Conservation (phyloP, 2,329 filamentous ascomycete species). For the Neonectria sp. region DNA sequence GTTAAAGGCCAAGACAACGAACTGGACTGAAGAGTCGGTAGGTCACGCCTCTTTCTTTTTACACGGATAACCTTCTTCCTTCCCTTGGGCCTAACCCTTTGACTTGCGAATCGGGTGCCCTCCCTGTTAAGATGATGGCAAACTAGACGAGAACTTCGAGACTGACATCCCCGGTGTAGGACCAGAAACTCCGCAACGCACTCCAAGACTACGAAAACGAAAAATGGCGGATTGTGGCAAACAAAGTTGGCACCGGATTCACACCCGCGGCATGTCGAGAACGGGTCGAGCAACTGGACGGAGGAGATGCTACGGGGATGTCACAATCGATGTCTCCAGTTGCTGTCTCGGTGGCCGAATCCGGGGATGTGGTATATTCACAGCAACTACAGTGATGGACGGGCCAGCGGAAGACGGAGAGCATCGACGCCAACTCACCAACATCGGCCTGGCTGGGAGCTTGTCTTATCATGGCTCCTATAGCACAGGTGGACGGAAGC, state of each 20-base stretch:
- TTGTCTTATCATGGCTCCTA: constrained; percentile 20
- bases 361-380: constrained; percentile 45
- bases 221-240: constrained; percentile 92
- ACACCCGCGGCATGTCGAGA: constrained; percentile 90
- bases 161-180: constrained; percentile 62
- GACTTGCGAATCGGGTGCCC: background rate
- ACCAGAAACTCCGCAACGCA: constrained; percentile 82
- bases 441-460: constrained; percentile 17
- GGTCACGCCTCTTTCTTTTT: constrained; percentile 50
- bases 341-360: constrained; percentile 47
- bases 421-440: background rate
- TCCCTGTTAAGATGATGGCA: background rate
- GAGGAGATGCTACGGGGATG: constrained; percentile 57
- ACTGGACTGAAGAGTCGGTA: constrained; percentile 96
- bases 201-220: constrained; percentile 91
- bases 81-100: background rate
- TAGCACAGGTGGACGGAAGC: constrained; percentile 18
- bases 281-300: constrained; percentile 76
- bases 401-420: constrained; percentile 2
- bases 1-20: constrained; percentile 91
- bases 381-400: constrained; percentile 69
- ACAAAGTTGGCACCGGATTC: constrained; percentile 92
- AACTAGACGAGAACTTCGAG: background rate
- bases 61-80: background rate
- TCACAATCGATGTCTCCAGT: constrained; percentile 69